These are phyloP conservation scores for Xylaria sp. DNA, from an alignment of 495 filamentous ascomycete genomes.

Conservation along the genomic window DNA sequence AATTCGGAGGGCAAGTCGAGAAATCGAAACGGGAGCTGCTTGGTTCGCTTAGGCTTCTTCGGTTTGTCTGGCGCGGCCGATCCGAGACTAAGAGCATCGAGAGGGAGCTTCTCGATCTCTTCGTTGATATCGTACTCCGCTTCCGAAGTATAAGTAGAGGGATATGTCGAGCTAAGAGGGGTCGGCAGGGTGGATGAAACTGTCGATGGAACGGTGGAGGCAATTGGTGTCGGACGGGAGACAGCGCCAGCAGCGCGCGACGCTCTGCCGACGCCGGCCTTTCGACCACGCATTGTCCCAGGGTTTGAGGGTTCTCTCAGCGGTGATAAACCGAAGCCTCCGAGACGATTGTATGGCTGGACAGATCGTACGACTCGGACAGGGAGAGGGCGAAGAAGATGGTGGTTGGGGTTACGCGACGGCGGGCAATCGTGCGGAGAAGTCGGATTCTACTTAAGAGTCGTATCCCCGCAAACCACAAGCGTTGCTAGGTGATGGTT, in stretches of 20 bases:
- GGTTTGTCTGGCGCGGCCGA: slow-evolving; percentile 28
- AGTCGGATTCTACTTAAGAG: slow-evolving; percentile 14
- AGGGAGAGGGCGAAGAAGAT: slow-evolving; percentile 13
- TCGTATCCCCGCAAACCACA: slow-evolving; percentile 14
- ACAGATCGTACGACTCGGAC: slow-evolving; percentile 15
- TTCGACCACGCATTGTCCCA: slow-evolving; percentile 44
- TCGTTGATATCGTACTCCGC: slow-evolving; percentile 46
- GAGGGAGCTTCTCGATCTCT: slow-evolving; percentile 38
- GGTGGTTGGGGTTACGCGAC: slow-evolving; percentile 33
- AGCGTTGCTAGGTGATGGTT: slow-evolving; percentile 7
- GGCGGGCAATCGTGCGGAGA: slow-evolving; percentile 25
- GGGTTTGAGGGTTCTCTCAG: not conserved
- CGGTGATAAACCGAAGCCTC: not conserved
- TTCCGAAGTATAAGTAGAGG: slow-evolving; percentile 54
- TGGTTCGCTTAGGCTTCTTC: slow-evolving; percentile 32
- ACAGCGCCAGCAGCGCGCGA: slow-evolving; percentile 38
- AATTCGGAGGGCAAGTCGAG: slow-evolving; percentile 81
- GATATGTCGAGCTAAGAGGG: slow-evolving; percentile 47
- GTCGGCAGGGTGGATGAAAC: slow-evolving; percentile 43
- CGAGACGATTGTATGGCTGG: slow-evolving; percentile 9
- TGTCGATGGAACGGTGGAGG: slow-evolving; percentile 15
- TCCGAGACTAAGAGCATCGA: slow-evolving; percentile 44
- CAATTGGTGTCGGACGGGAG: slow-evolving; percentile 39
- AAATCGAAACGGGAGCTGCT: slow-evolving; percentile 67
- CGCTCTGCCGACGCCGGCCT: slow-evolving; percentile 36